These are phyloP conservation scores for Kazachstania bromeliacearum DNA, from an alignment of 805 yeast genomes.

Conservation along the genomic window DNA sequence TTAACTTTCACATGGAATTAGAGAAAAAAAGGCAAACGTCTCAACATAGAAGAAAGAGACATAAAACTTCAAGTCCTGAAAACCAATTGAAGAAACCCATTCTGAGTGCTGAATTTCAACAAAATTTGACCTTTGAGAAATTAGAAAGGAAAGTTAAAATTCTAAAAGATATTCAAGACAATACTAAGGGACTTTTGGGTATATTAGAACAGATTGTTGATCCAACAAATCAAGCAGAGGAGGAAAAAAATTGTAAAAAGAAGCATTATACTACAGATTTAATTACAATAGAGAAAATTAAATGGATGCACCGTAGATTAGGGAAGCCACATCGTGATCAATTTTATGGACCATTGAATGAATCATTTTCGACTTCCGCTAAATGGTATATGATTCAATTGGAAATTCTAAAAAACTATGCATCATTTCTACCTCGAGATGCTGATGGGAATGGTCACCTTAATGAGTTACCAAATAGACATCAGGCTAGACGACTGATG, in stretches of 20 bases:
- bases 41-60: background rate
- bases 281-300: constrained; percentile 9
- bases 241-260: constrained; percentile 6
- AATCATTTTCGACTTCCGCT: constrained; percentile 6
- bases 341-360: constrained; percentile 7
- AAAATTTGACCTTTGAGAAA: constrained; percentile 4
- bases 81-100: too few species aligned
- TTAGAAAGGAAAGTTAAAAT: constrained; percentile 11
- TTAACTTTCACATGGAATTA: constrained; percentile 13
- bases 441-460: constrained; percentile 2
- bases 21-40: constrained; percentile 3
- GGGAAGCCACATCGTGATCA: background rate
- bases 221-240: constrained; percentile 3
- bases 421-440: constrained; percentile 2
- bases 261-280: constrained; percentile 9
- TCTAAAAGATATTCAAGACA: constrained; percentile 7
- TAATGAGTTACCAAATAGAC: constrained; percentile 2
- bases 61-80: background rate
- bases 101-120: too few species aligned
- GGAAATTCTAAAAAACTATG: constrained; percentile 9
- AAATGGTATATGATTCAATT: constrained; percentile 15
- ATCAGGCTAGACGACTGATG: constrained; percentile 5
- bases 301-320: constrained; percentile 6
- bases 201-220: constrained; percentile 5
- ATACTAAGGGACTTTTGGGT: constrained; percentile 2